phyloP scores from a whole-genome alignment of 2,329 filamentous ascomycete species.

The Mycosphaerella arachidis region DNA sequence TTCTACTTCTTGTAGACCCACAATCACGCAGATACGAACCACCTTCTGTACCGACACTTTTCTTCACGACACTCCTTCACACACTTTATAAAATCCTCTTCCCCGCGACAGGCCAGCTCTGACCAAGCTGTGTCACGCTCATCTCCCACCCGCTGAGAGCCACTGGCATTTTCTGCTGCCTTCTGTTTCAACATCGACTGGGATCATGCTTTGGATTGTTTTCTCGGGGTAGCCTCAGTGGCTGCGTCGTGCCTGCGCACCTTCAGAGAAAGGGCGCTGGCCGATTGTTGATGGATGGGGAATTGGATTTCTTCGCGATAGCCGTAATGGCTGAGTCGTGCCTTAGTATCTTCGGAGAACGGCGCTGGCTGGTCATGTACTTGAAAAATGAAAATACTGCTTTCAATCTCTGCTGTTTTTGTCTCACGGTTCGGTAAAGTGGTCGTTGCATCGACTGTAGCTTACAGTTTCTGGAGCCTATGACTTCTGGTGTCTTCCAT shows the following conservation, averaged over 20 bases:
- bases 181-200: not conserved
- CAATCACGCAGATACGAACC: not conserved
- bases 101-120: constrained; percentile 10
- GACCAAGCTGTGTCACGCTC: constrained; percentile 14
- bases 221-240: not conserved
- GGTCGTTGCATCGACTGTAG: not conserved
- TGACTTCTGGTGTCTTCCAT: constrained; percentile 34
- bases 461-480: constrained; percentile 5
- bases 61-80: constrained; percentile 10
- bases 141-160: constrained; percentile 6
- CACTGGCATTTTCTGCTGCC: constrained; percentile 9
- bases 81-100: constrained; percentile 12
- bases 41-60: not conserved
- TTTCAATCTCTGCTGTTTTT: not conserved
- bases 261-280: not conserved
- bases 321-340: not conserved
- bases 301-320: not conserved
- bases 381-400: not conserved
- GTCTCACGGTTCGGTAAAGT: not conserved
- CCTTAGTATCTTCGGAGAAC: not conserved
- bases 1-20: constrained; percentile 16
- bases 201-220: not conserved
- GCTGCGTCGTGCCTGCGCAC: not conserved
- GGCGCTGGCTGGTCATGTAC: not conserved
- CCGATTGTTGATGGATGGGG: not conserved